These are phyloP conservation scores for Nicotiana undulata DNA, from an alignment of 257 asterid genomes.

Conservation along the genomic window DNA sequence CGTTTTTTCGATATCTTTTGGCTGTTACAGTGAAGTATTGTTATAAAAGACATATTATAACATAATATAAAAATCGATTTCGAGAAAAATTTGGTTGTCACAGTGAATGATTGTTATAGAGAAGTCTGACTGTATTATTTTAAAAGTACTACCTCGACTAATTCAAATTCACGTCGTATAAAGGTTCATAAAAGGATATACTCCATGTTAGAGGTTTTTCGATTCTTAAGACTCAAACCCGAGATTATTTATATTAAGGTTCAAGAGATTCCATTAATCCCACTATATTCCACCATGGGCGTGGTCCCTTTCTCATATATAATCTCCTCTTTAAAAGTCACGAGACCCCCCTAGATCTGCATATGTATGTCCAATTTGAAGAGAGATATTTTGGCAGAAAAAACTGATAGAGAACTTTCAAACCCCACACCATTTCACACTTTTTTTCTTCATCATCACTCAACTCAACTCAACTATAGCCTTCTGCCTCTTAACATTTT, in stretches of 20 bases:
- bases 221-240: too few species aligned
- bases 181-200: background rate
- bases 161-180: background rate
- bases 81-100: too few species aligned
- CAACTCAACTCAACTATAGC: slow-evolving; percentile 26
- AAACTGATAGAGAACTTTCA: slow-evolving; percentile 66
- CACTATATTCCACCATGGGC: accelerated
- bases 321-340: slow-evolving; percentile 57
- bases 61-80: too few species aligned
- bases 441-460: slow-evolving; percentile 69
- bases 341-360: slow-evolving; percentile 43
- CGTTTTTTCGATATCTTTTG: too few species aligned
- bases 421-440: slow-evolving; percentile 13
- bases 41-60: too few species aligned
- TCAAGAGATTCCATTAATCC: too few species aligned
- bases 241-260: too few species aligned
- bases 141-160: background rate
- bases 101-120: too few species aligned
- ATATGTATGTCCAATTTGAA: slow-evolving; percentile 34
- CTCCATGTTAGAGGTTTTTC: background rate
- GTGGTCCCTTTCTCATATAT: background rate
- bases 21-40: too few species aligned
- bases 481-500: slow-evolving; percentile 18
- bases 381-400: slow-evolving; percentile 49
- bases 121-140: too few species aligned